phyloP scores from a whole-genome alignment of 2,329 filamentous ascomycete genomes.

The Lasiodiplodia citricola region DNA sequence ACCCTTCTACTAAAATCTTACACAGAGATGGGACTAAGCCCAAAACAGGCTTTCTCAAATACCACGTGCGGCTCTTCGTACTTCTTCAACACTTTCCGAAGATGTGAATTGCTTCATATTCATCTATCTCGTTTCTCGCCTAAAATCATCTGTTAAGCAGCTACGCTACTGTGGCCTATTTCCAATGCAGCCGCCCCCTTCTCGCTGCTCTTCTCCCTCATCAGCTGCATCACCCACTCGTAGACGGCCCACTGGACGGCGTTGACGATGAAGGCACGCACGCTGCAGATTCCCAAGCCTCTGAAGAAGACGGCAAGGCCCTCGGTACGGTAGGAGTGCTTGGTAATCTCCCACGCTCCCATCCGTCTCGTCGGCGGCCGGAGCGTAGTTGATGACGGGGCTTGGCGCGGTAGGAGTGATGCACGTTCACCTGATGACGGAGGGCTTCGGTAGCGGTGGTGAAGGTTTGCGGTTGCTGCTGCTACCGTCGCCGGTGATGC shows the following conservation, averaged over 20 bases:
- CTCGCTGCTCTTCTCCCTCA: background rate
- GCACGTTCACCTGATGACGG: constrained; percentile 9
- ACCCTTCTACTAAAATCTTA: no score
- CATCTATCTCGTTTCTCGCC: background rate
- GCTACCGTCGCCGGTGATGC: background rate
- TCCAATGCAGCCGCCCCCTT: background rate
- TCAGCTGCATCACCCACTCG: constrained; percentile 76
- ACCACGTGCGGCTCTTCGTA: no score
- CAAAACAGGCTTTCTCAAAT: no score
- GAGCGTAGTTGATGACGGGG: background rate
- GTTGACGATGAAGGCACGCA: constrained; percentile 89
- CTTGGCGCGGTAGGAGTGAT: background rate
- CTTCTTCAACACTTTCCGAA: no score
- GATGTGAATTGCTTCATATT: no score
- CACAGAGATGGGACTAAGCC: no score
- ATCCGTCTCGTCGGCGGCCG: constrained; percentile 34
- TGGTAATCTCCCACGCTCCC: constrained; percentile 69
- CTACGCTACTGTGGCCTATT: background rate
- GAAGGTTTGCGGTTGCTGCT: background rate
- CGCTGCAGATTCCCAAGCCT: constrained; percentile 80
- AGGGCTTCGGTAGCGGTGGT: background rate
- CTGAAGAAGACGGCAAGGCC: constrained; percentile 79
- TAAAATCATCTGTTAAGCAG: background rate
- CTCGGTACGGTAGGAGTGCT: constrained; percentile 71
- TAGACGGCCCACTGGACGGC: constrained; percentile 92